phyloP scores from a whole-genome alignment of 2,329 filamentous ascomycete genomes.

The Neodidymelliopsis sp. region DNA sequence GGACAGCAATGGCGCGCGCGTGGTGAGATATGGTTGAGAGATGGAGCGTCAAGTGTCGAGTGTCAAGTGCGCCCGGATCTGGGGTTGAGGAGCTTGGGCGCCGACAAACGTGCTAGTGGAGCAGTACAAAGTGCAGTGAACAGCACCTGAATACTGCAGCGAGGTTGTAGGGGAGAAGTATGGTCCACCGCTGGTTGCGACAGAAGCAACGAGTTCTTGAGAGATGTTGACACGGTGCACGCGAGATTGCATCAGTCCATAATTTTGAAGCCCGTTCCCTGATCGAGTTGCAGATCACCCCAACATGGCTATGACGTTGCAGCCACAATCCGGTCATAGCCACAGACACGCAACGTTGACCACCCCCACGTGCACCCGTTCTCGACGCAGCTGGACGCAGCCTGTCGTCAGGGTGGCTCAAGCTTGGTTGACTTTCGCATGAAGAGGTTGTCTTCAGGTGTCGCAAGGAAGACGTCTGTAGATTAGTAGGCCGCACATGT shows the following conservation, averaged over 20 bases:
- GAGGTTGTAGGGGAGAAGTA: neutral
- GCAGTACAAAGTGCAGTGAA: neutral
- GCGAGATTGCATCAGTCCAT: conserved; percentile 26
- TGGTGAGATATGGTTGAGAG: neutral
- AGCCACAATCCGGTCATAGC: conserved; percentile 24
- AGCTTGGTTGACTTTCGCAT: conserved; percentile 6
- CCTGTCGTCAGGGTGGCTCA: conserved; percentile 23
- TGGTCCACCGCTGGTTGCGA: neutral
- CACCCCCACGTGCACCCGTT: conserved; percentile 27
- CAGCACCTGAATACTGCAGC: neutral
- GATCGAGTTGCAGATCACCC: conserved; percentile 29
- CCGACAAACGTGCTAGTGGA: conserved; percentile 6
- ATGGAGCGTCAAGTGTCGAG: neutral
- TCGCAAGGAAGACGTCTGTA: neutral
- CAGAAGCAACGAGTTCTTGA: neutral
- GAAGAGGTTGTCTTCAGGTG: neutral
- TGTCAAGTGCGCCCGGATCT: conserved; percentile 3
- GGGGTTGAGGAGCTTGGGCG: conserved; percentile 17
- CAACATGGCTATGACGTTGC: conserved; percentile 32
- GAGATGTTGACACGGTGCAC: conserved; percentile 29
- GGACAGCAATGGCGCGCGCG: conserved; percentile 6
- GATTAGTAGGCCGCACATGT: too few relatives aligned
- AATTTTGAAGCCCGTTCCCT: conserved; percentile 36
- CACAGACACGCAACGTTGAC: neutral
- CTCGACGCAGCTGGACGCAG: conserved; percentile 3